A percentile compares a stretch with the other conserved stretches of the same genome.
Conservation (phyloP, 495 filamentous ascomycete species). For the Aspergillus incahuasiensis region DNA sequence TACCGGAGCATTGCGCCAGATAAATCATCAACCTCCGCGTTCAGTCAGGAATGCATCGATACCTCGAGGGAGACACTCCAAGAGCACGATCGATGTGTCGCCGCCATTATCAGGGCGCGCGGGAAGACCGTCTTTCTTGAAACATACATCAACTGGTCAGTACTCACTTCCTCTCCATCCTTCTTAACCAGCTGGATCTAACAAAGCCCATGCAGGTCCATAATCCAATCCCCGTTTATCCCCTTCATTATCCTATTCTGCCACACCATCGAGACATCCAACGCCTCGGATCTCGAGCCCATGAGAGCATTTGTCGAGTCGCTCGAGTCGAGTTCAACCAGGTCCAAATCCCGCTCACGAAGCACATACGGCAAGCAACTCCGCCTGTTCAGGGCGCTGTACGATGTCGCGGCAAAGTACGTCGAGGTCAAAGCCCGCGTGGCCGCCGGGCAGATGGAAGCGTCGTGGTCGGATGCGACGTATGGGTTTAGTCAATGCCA, state of each 20-base stretch:
- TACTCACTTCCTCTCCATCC: not conserved
- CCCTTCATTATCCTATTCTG: slow-evolving; percentile 14
- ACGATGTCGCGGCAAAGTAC: slow-evolving; percentile 15
- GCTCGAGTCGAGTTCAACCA: slow-evolving; percentile 8
- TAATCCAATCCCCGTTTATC: slow-evolving; percentile 14
- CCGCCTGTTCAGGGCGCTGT: slow-evolving; percentile 14
- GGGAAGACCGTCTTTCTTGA: not conserved
- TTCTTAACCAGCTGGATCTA: not conserved
- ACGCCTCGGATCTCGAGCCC: slow-evolving; percentile 9
- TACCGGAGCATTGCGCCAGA: slow-evolving; percentile 13
- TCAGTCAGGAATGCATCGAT: slow-evolving; percentile 13
- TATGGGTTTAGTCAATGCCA: not conserved
- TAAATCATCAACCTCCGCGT: slow-evolving; percentile 6
- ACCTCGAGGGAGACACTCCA: slow-evolving; percentile 13
- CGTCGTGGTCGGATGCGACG: not conserved
- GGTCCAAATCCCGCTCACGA: not conserved
- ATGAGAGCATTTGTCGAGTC: slow-evolving; percentile 13
- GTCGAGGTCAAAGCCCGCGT: slow-evolving; percentile 12
- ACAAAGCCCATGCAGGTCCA: slow-evolving; percentile 5
- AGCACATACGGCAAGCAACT: slow-evolving; percentile 4
- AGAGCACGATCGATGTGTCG: slow-evolving; percentile 11
- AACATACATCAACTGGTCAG: not conserved
- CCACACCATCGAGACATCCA: slow-evolving; percentile 6
- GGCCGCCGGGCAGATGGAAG: not conserved
- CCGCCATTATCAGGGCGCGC: slow-evolving; percentile 2